phyloP scores from a whole-genome alignment of 148 eudicot genomes.

The Rhododendron kiyosumense region DNA sequence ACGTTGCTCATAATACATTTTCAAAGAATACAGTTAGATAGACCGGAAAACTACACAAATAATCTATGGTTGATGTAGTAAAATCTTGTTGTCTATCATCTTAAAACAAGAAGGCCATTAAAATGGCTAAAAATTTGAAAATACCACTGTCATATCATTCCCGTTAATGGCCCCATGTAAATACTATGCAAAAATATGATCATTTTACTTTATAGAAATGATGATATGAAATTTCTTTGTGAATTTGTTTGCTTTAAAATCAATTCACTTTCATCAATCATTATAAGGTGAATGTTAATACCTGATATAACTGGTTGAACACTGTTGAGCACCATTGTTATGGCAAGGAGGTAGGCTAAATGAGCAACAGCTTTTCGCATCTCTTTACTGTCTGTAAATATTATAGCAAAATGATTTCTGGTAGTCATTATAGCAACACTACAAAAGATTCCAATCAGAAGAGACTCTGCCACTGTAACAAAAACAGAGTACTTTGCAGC shows the following conservation, averaged over 20 bases:
- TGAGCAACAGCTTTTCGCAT: slow-evolving; percentile 78
- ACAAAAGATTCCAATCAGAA: slow-evolving; percentile 53
- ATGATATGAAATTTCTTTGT: not conserved
- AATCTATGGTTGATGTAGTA: not conserved
- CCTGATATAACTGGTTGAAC: slow-evolving; percentile 95
- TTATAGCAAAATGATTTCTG: slow-evolving; percentile 56
- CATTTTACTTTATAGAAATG: not conserved
- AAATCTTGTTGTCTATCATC: not conserved
- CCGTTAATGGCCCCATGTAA: not conserved
- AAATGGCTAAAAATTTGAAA: not conserved
- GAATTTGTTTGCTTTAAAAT: not conserved
- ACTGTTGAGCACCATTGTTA: slow-evolving; percentile 87
- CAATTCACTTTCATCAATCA: not conserved
- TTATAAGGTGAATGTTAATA: slow-evolving; percentile 1
- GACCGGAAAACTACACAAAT: not conserved
- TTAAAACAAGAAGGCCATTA: not conserved
- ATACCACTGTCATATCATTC: not conserved
- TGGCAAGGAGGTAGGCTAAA: slow-evolving; percentile 68
- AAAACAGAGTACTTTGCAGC: slow-evolving; percentile 78
- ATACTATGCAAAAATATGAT: not conserved
- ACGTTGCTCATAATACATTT: not conserved
- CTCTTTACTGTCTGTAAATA: slow-evolving; percentile 63
- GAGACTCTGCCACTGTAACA: slow-evolving; percentile 57
- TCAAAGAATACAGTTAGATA: not conserved
- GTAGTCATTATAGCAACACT: slow-evolving; percentile 48